phyloP scores from a whole-genome alignment of 495 filamentous ascomycete species.

The Talaromyces trachyspermus region DNA sequence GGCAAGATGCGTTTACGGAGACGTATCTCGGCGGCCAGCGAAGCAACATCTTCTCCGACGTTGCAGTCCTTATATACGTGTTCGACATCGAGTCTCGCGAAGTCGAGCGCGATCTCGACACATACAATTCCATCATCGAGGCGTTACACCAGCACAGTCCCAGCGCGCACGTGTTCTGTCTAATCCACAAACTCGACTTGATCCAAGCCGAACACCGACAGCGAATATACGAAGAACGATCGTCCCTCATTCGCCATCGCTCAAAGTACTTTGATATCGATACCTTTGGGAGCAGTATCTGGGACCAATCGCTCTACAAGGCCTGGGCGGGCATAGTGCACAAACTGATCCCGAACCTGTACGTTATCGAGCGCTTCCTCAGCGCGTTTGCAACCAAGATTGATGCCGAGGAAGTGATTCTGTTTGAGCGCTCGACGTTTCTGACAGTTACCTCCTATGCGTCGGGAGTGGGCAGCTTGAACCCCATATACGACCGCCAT shows the following conservation, averaged over 20 bases:
- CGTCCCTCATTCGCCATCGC: slow-evolving; percentile 62
- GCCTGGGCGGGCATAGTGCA: slow-evolving; percentile 98
- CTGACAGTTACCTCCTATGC: slow-evolving; percentile 84
- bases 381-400: slow-evolving; percentile 69
- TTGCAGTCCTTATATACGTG: slow-evolving; percentile 96
- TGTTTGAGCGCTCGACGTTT: slow-evolving; percentile 95
- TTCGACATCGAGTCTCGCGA: slow-evolving; percentile 97
- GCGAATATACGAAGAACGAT: slow-evolving; percentile 72
- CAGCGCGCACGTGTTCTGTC: slow-evolving; percentile 76
- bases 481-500: slow-evolving; percentile 86
- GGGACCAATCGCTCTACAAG: slow-evolving; percentile 97
- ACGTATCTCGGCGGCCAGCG: slow-evolving; percentile 93
- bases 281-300: slow-evolving; percentile 90
- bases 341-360: slow-evolving; percentile 86
- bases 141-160: slow-evolving; percentile 81
- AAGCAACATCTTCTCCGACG: slow-evolving; percentile 89
- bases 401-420: slow-evolving; percentile 85
- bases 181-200: slow-evolving; percentile 99
- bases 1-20: slow-evolving; percentile 97
- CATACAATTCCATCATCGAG: slow-evolving; percentile 77
- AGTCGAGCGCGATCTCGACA: slow-evolving; percentile 81
- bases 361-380: slow-evolving; percentile 81
- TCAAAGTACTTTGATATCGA: slow-evolving; percentile 63
- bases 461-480: slow-evolving; percentile 60
- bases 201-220: slow-evolving; percentile 71